These are phyloP conservation scores for Kodamaea lidongshanica DNA, from an alignment of 805 yeast species.

Conservation along the genomic window DNA sequence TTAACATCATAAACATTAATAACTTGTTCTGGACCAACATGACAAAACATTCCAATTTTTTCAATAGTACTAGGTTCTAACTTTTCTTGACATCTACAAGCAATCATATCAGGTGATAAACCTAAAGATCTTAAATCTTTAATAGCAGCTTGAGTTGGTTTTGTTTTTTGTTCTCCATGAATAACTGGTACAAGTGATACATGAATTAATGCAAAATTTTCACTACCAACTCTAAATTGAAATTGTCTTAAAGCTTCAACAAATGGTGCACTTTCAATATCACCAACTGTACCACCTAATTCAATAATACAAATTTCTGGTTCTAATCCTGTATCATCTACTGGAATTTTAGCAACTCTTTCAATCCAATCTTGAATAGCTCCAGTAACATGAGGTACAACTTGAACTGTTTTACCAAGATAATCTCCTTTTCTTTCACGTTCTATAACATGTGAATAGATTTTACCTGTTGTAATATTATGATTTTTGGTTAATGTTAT, in stretches of 20 bases:
- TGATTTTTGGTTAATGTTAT: conserved; percentile 90
- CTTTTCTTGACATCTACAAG: conserved; percentile 88
- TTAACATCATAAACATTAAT: conserved; percentile 94
- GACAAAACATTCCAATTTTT: conserved; percentile 98
- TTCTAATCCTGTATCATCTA: conserved; percentile 76
- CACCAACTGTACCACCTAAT: conserved; percentile 99
- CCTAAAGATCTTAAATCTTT: conserved; percentile 95
- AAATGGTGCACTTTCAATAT: conserved; percentile 96
- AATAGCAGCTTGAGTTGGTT: conserved; percentile 99
- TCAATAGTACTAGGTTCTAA: conserved; percentile 82
- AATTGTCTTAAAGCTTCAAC: conserved; percentile 98
- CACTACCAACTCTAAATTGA: conserved; percentile 93
- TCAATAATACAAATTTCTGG: conserved; percentile 97
- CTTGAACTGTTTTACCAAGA: conserved; percentile 98
- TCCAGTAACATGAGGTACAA: conserved; percentile 95
- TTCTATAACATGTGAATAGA: conserved; percentile 89
- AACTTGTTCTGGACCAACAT: conserved; percentile 97
- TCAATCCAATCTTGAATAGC: conserved; percentile 99
- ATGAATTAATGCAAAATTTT: conserved; percentile 91
- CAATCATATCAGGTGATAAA: conserved; percentile 92
- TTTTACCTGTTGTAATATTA: conserved; percentile 97
- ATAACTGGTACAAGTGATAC: conserved; percentile 97
- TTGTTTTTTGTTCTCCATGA: conserved; percentile 98
- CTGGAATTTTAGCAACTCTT: conserved; percentile 85
- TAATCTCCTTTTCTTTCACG: conserved; percentile 95